These are phyloP conservation scores for Blattamonas nauphoetae DNA, from an alignment of 78 protist species.

Conservation along the genomic window DNA sequence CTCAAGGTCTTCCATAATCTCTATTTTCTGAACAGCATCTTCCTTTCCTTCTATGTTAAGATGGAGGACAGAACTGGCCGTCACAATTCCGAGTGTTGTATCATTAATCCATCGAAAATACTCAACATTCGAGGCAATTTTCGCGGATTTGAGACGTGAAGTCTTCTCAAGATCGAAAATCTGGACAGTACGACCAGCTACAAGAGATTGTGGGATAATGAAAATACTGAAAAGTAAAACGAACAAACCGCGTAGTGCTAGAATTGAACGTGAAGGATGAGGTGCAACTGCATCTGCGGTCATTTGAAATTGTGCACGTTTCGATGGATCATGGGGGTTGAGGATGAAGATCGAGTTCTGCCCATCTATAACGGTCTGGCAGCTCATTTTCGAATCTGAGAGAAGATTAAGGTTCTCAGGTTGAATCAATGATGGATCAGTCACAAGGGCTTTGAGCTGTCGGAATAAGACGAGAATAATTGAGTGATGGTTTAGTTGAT, in stretches of 20 bases:
- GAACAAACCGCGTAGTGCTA: background rate
- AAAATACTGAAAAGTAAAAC: background rate
- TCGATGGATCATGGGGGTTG: background rate
- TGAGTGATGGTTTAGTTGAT: no score
- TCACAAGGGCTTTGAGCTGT: background rate
- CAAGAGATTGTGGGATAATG: background rate
- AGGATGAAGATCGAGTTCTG: background rate
- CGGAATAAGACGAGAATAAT: no score
- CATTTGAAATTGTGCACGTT: background rate
- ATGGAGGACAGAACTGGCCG: background rate
- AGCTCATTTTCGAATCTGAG: background rate
- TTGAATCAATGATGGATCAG: background rate
- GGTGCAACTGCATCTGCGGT: background rate
- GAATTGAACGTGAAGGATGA: background rate
- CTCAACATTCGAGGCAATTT: background rate
- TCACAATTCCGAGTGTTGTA: background rate
- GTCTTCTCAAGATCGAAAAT: background rate
- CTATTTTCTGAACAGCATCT: no score
- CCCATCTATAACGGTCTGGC: background rate
- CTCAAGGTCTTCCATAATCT: no score
- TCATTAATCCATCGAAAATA: background rate
- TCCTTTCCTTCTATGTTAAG: no score
- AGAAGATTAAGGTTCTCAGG: background rate
- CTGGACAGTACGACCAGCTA: background rate
- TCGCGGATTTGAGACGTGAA: background rate